phyloP scores from a whole-genome alignment of 805 yeast species.

The Blastobotrys terrestris region DNA sequence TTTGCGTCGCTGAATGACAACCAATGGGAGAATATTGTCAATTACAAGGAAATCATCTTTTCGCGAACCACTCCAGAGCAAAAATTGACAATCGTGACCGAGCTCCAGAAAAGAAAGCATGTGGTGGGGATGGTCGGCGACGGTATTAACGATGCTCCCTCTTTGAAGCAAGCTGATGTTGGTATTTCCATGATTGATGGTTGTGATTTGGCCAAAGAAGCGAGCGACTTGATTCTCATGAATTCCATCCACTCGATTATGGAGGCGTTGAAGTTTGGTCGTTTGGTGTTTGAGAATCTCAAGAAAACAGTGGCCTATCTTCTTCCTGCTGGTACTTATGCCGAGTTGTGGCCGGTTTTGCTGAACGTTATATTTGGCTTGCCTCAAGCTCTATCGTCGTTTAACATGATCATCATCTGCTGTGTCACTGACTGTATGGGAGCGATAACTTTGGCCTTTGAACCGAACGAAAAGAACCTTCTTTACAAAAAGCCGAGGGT shows the following conservation, averaged over 20 bases:
- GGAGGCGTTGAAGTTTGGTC: conserved; percentile 84
- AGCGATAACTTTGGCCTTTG: conserved; percentile 41
- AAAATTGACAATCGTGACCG: conserved; percentile 42
- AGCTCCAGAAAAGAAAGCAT: conserved; percentile 66
- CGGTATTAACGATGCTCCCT: conserved; percentile 97
- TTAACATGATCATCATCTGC: conserved; percentile 43
- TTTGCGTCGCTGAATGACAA: conserved; percentile 21
- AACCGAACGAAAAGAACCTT: conserved; percentile 37
- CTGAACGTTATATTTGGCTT: conserved; percentile 41
- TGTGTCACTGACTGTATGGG: conserved; percentile 43
- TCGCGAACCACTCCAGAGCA: conserved; percentile 43
- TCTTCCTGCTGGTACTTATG: conserved; percentile 45
- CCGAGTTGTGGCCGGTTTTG: conserved; percentile 45
- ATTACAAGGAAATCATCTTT: conserved; percentile 36
- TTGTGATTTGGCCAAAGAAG: conserved; percentile 8
- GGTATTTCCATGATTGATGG: conserved; percentile 72
- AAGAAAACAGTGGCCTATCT: conserved; percentile 41
- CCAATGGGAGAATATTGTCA: conserved; percentile 38
- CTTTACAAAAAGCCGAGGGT: conserved; percentile 37
- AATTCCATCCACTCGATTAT: conserved; percentile 64
- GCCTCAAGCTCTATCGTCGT: conserved; percentile 43
- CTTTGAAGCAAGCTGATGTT: conserved; percentile 87
- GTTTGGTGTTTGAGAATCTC: conserved; percentile 48
- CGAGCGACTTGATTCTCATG: conserved; percentile 8
- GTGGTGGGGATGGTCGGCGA: conserved; percentile 99